phyloP scores from a whole-genome alignment of 2,329 filamentous ascomycete species.

The Pseudogymnoascus sp. region DNA sequence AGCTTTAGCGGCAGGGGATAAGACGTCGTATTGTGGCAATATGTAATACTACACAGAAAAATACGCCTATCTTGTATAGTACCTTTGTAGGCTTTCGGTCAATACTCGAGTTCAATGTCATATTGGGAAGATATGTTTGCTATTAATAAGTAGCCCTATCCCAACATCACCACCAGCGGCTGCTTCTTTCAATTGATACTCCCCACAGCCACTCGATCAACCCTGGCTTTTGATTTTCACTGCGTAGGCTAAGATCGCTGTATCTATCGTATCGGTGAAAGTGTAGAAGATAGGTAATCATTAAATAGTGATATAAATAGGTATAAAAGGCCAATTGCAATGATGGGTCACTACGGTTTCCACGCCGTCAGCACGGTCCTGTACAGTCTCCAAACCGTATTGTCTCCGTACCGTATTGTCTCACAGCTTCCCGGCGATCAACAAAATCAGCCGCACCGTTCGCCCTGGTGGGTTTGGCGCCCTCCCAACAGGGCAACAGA shows the following conservation, averaged over 20 bases:
- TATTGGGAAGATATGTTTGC: neutral
- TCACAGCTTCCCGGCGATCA: neutral
- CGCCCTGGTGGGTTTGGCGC: neutral
- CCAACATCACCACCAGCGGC: neutral
- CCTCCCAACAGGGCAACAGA: neutral
- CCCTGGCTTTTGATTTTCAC: neutral
- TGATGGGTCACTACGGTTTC: neutral
- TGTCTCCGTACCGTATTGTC: neutral
- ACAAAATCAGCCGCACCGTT: neutral
- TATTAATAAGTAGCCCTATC: neutral
- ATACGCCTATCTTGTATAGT: neutral
- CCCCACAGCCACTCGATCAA: neutral
- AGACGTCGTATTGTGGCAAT: conserved; percentile 10
- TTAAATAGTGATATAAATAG: neutral
- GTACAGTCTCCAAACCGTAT: no score
- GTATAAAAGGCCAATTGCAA: neutral
- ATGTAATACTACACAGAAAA: neutral
- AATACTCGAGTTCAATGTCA: neutral
- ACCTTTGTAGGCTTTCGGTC: neutral
- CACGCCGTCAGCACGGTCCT: no score
- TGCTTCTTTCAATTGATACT: neutral
- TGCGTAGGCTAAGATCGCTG: neutral
- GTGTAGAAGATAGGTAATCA: no score
- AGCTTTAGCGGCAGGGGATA: conserved; percentile 20
- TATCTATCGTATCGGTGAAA: no score